Base-by-base conservation (phyloP, 2,329 filamentous ascomycete species). In the Reticulascus tulasneorum region DNA sequence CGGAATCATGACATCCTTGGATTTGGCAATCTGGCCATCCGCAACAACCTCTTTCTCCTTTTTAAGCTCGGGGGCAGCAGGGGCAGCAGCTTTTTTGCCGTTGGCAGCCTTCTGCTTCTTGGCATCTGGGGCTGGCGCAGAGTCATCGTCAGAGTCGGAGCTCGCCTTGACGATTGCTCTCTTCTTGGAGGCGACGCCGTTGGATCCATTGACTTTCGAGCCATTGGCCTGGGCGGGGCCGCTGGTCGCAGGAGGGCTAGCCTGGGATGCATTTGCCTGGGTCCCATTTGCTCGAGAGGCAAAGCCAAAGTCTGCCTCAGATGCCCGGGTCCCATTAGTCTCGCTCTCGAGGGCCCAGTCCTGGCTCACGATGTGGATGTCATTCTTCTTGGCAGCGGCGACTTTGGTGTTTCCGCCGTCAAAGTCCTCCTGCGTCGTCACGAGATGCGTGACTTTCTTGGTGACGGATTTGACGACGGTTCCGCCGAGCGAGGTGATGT, bases 271-370 rank as follows among this genome's bases (percentile, higher is more conserved):
- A 30, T n/a, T 16, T 15, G 33, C 17, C 24, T 38, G 23, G 9
- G 37, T 23, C 10, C 27, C 20, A 24, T 36, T 34, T 19, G 30
- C 25, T 30, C 29, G 26, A 16, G 26, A 27, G 29, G 31, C 40
- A 20, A 58, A 44, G n/a, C 33, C 27, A 35, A 59, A 63, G 16
- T 29, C 33, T 16, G 38, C 46, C 47, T 66, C 66, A 4, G 49
- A 33, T 34, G 68, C 49, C 21, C 60, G 65, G 9, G 59, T 53
- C 29, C 62, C 63, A 12, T 60, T 55, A 11, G 60, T 44, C 23
- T 73, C 59, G 16, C 70, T 79, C n/a, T 79, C 70, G 3, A 73
- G 45, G n/a, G 81, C 59, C 84, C 84, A 88, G 11, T 73, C 59
- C 0, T 81, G 54, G 9, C 59, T 66, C 18, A 87, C 70, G 29